Evolutionary conservation across 441 rosid species (phyloP), one percentile per base, ranked within the genome.

Genomic region (Omphalea diandra): DNA sequence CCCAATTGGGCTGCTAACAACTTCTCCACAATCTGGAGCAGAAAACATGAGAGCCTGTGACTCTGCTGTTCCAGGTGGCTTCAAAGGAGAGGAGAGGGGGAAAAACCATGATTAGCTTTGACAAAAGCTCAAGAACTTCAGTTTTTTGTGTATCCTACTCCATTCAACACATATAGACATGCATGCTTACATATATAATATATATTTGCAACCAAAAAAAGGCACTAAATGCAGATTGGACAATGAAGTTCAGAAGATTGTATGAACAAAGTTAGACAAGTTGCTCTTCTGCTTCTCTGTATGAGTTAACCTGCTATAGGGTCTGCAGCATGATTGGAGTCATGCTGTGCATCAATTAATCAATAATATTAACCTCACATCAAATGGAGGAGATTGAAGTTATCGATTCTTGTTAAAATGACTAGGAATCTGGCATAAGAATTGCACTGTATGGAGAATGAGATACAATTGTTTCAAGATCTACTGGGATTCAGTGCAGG

Each of bases 41-140:
- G 98, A 84, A 80, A 91, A 84, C 80, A 94, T 80, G 78, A 88
- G 86, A 61, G 97, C 83, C 76, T 94, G 93, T 15, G 97, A 94
- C 85, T 94, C 99, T 54, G 99, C 98, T 81, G 98, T 94, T 83
- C 99, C 99, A 52, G 99, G 99, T 73, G 99, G 99, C 99, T 96
- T 80, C 82, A 86, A 53, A 75, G 46, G 26, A 46, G 32, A 35
- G 38, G 4, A 60, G 32, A 9, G 17, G 14, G 6, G 31, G 64
- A 77, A 83, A 77, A 49, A 17, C 40, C 56, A 71, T 46, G 59
- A 76, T 73, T 64, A 80, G 75, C 76, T 79, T 32, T 56, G 80
- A 65, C 67, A 54, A 60, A 70, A 57, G 69, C 44, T 72, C 31
- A 63, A 78, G 72, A 65, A 75, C 29, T 75, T 64, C 70, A 68